Evolutionary conservation across 768 basidiomycete genomes (phyloP).

Genomic region (Collybia mongolica): DNA sequence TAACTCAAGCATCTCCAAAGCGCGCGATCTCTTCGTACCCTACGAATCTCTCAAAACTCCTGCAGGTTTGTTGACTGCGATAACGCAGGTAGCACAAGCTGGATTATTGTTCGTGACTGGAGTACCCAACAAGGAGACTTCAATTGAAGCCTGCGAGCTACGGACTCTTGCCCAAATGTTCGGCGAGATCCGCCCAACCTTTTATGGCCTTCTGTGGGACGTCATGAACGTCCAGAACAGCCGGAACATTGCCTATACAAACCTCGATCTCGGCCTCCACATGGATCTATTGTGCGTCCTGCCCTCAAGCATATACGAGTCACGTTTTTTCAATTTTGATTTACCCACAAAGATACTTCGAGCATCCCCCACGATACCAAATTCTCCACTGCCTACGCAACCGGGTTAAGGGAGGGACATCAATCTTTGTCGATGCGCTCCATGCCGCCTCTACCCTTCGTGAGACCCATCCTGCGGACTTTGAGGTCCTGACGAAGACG

Average conservation of each 20-base stretch:
- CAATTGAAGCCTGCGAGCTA: constrained; percentile 63
- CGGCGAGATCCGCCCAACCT: constrained; percentile 79
- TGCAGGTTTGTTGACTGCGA: constrained; percentile 49
- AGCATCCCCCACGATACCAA: constrained; percentile 89
- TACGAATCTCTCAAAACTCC: constrained; percentile 51
- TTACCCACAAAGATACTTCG: constrained; percentile 67
- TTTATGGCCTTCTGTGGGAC: constrained; percentile 90
- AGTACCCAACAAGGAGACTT: constrained; percentile 65
- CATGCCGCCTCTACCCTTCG: constrained; percentile 58
- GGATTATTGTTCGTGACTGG: constrained; percentile 73
- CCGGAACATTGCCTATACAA: constrained; percentile 93
- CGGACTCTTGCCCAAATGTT: constrained; percentile 63
- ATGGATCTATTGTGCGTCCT: constrained; percentile 84
- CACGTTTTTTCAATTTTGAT: neutral
- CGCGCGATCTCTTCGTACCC: constrained; percentile 47
- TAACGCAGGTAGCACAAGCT: constrained; percentile 67
- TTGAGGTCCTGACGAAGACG: constrained; percentile 54
- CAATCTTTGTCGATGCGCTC: constrained; percentile 84
- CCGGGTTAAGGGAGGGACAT: constrained; percentile 77
- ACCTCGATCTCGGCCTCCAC: constrained; percentile 83
- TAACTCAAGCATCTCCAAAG: constrained; percentile 11
- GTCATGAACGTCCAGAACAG: constrained; percentile 75
- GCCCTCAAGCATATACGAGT: neutral
- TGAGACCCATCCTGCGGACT: constrained; percentile 44
- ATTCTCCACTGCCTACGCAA: constrained; percentile 90